These are phyloP conservation scores for Megacollybia platyphylla DNA, from an alignment of 1,284 basidiomycete genomes.

Conservation along the genomic window DNA sequence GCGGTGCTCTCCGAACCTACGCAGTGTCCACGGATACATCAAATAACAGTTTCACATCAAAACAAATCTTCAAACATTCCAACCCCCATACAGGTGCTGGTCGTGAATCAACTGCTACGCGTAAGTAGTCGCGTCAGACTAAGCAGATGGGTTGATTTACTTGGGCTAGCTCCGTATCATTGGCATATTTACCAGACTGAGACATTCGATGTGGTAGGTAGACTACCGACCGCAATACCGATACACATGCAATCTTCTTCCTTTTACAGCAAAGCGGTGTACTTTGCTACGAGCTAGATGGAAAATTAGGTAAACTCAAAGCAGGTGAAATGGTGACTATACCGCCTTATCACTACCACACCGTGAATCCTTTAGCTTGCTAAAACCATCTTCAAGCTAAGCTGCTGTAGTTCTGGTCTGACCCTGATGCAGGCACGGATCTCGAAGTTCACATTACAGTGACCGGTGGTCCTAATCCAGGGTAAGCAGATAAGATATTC, in stretches of 20 bases:
- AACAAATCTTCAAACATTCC: slow-evolving; percentile 14
- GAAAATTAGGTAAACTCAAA: slow-evolving; percentile 12
- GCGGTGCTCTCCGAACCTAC: slow-evolving; percentile 14
- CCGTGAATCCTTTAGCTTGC: slow-evolving; percentile 6
- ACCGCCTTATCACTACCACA: slow-evolving; percentile 13
- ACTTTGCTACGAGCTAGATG: slow-evolving; percentile 14
- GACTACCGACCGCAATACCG: background rate
- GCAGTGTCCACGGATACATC: slow-evolving; percentile 8
- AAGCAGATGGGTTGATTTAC: background rate
- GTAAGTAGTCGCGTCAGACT: slow-evolving; percentile 5
- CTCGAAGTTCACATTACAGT: slow-evolving; percentile 15
- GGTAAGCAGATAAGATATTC: slow-evolving; percentile 6
- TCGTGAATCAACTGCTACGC: slow-evolving; percentile 14
- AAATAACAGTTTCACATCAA: slow-evolving; percentile 12
- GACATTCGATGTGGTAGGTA: slow-evolving; percentile 13
- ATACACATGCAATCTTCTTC: background rate
- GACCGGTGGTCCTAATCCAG: slow-evolving; percentile 14
- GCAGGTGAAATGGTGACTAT: slow-evolving; percentile 13
- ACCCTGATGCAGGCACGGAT: slow-evolving; percentile 12
- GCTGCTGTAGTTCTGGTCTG: slow-evolving; percentile 13
- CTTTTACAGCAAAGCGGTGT: slow-evolving; percentile 13
- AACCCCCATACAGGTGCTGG: slow-evolving; percentile 15
- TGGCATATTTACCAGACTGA: slow-evolving; percentile 17
- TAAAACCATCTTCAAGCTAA: background rate
- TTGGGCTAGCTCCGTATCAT: slow-evolving; percentile 13